Evolutionary conservation across 1,284 basidiomycete species (phyloP).

Genomic region (Microbotryum saponariae): DNA sequence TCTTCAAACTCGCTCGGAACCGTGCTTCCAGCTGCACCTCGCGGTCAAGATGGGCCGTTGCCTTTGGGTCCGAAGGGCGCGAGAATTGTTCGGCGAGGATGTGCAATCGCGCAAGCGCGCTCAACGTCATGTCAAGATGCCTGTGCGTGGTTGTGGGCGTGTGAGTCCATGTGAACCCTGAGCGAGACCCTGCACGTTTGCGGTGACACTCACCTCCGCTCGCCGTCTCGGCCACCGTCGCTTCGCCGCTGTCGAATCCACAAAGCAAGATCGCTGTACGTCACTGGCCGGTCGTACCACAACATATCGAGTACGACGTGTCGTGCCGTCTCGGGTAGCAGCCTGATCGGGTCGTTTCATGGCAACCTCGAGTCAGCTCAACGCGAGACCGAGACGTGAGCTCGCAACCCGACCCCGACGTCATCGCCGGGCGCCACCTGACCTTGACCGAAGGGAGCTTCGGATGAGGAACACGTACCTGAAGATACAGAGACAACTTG

Average conservation of each 20-base stretch:
- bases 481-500: constrained; percentile 88
- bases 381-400: neutral
- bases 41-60: constrained; percentile 12
- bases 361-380: constrained; percentile 14
- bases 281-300: constrained; percentile 77
- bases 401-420: constrained; percentile 2
- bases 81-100: constrained; percentile 54
- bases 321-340: constrained; percentile 75
- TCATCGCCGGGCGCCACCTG: constrained; percentile 10
- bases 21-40: constrained; percentile 61
- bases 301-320: constrained; percentile 86
- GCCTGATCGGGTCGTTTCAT: constrained; percentile 46
- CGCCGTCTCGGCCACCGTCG: constrained; percentile 51
- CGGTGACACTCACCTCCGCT: constrained; percentile 49
- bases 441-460: neutral
- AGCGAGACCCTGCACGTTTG: constrained; percentile 32
- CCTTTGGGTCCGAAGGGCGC: constrained; percentile 23
- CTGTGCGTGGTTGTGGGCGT: constrained; percentile 43
- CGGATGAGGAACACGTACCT: constrained; percentile 49
- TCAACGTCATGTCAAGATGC: constrained; percentile 61
- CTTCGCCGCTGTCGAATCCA: constrained; percentile 57
- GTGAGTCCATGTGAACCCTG: constrained; percentile 8
- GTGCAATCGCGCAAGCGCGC: constrained; percentile 61
- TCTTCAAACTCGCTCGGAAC: constrained; percentile 52
- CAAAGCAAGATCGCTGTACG: constrained; percentile 58